Percentiles rank a stretch among this genome's conserved stretches.
phyloP scores from a whole-genome alignment of 176 grass and related monocot genomes.

The Oryza glumipatula region DNA sequence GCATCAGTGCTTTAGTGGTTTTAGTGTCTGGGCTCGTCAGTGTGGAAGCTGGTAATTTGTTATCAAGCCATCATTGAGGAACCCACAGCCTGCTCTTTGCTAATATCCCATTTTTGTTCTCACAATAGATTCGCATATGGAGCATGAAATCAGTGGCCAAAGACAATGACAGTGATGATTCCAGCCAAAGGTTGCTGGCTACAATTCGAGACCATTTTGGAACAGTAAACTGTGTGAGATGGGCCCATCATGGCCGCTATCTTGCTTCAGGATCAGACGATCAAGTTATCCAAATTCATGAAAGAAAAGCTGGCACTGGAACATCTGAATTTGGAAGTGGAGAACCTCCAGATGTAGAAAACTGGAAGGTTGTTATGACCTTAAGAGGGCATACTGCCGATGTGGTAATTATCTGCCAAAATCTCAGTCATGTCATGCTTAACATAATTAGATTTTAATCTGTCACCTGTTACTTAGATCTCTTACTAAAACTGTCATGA shows the following conservation, averaged over 20 bases:
- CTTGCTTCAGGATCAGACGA: slow-evolving; percentile 99
- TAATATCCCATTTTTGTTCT: not conserved
- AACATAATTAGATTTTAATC: not conserved
- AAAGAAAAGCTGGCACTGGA: slow-evolving; percentile 89
- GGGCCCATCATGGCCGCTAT: slow-evolving; percentile 82
- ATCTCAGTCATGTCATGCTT: not conserved
- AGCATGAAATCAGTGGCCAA: slow-evolving; percentile 86
- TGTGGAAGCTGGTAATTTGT: not conserved
- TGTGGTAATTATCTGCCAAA: slow-evolving; percentile 78
- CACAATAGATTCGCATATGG: slow-evolving; percentile 90
- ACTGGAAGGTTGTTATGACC: slow-evolving; percentile 97
- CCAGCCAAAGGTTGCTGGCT: slow-evolving; percentile 70
- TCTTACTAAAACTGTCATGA: slow-evolving; percentile 7
- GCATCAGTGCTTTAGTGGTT: not conserved
- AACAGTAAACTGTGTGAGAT: slow-evolving; percentile 98
- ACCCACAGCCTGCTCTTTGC: not conserved
- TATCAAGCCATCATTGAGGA: not conserved
- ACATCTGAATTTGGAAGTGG: slow-evolving; percentile 95
- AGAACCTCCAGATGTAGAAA: slow-evolving; percentile 93
- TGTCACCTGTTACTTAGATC: slow-evolving; percentile 18
- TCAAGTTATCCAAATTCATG: slow-evolving; percentile 96
- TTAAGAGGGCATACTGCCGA: slow-evolving; percentile 96
- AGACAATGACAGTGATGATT: slow-evolving; percentile 47
- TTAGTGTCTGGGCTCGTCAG: not conserved
- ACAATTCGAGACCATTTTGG: slow-evolving; percentile 94